Conservation (phyloP, 768 basidiomycete genomes). For the Rhizopogon sp. region DNA sequence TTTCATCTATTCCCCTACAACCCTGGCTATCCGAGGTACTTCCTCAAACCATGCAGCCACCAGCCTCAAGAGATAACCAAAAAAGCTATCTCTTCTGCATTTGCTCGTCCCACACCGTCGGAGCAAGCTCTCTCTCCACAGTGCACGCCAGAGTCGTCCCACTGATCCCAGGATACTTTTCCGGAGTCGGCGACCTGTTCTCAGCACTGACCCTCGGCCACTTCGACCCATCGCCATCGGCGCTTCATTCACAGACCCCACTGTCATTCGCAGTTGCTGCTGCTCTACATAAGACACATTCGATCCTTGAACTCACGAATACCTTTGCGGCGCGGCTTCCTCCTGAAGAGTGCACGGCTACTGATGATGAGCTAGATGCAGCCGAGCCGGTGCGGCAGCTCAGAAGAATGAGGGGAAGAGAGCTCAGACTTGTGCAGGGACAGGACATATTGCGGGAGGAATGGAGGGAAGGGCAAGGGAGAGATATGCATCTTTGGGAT, state of each 20-base stretch:
- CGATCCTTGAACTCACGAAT: slow-evolving; percentile 63
- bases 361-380: slow-evolving; percentile 76
- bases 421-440: slow-evolving; percentile 79
- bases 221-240: slow-evolving; percentile 37
- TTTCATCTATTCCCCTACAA: slow-evolving; percentile 80
- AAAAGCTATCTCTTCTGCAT: slow-evolving; percentile 72
- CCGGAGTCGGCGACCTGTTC: slow-evolving; percentile 96
- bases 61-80: slow-evolving; percentile 14
- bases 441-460: slow-evolving; percentile 58
- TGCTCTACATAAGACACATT: slow-evolving; percentile 71
- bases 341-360: slow-evolving; percentile 49
- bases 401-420: slow-evolving; percentile 77
- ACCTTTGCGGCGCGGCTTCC: slow-evolving; percentile 51
- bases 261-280: slow-evolving; percentile 40
- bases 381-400: slow-evolving; percentile 57
- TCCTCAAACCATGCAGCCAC: slow-evolving; percentile 35
- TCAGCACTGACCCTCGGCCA: slow-evolving; percentile 87
- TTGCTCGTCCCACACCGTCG: slow-evolving; percentile 47
- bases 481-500: slow-evolving; percentile 27
- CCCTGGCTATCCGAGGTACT: slow-evolving; percentile 54
- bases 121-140: slow-evolving; percentile 23
- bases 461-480: slow-evolving; percentile 23
- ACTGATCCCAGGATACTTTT: slow-evolving; percentile 85
- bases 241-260: slow-evolving; percentile 25
- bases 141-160: slow-evolving; percentile 74